Evolutionary conservation across 140 eudicot genomes (phyloP).

Genomic region (Stevia rebaudiana): DNA sequence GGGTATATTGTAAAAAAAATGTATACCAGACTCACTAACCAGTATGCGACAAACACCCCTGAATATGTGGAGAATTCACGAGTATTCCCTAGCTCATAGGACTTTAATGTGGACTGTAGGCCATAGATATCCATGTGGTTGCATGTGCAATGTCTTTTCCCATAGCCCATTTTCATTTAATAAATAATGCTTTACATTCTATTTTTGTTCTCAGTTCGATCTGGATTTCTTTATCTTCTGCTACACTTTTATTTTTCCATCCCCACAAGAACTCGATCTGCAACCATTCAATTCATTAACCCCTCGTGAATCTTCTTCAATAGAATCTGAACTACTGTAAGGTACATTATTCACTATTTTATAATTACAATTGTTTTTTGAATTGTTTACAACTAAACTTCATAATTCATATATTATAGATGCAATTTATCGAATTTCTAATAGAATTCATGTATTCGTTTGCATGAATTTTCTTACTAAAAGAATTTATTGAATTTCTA

Average conservation of each 20-base stretch:
- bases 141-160: conserved; percentile 83
- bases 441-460: background rate
- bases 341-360: conserved; percentile 10
- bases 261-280: conserved; percentile 34
- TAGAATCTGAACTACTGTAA: conserved; percentile 3
- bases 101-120: conserved; percentile 41
- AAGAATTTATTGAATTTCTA: background rate
- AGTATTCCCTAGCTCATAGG: conserved; percentile 15
- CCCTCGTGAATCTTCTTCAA: background rate
- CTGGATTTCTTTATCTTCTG: conserved; percentile 15
- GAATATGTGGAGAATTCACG: conserved; percentile 5
- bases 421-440: background rate
- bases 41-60: no score
- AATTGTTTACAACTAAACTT: background rate
- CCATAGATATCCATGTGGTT: conserved; percentile 64
- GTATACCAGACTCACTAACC: no score
- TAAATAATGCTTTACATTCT: conserved; percentile 31
- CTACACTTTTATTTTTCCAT: conserved; percentile 22
- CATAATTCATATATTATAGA: background rate
- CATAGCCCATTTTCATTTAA: conserved; percentile 37
- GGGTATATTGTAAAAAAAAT: no score
- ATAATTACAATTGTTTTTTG: background rate
- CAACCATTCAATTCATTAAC: conserved; percentile 15
- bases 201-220: conserved; percentile 14
- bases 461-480: background rate